Conservation (phyloP, 1,139 yeast species). For the Kodamaea anthophila region DNA sequence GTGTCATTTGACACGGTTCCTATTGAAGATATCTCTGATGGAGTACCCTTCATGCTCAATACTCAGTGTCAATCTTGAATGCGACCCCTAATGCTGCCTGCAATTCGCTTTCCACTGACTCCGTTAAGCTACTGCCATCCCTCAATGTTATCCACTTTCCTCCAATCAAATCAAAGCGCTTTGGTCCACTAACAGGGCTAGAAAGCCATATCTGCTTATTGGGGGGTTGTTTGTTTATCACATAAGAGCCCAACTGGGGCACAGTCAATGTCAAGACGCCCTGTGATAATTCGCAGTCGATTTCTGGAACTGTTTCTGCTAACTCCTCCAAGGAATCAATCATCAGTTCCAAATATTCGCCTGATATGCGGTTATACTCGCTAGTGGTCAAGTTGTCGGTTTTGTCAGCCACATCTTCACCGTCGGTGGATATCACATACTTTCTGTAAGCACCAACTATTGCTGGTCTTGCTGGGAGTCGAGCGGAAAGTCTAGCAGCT, state of each 20-base stretch:
- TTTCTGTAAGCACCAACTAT: not conserved
- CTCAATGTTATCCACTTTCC: slow-evolving; percentile 60
- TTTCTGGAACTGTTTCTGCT: slow-evolving; percentile 49
- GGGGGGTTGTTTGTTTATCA: slow-evolving; percentile 90
- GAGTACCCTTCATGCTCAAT: too few relatives aligned
- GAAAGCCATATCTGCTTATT: slow-evolving; percentile 91
- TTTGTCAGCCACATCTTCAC: slow-evolving; percentile 44
- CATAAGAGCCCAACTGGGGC: slow-evolving; percentile 72
- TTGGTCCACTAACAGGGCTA: slow-evolving; percentile 91
- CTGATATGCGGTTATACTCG: slow-evolving; percentile 55
- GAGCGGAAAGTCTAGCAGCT: too few relatives aligned
- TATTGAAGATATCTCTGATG: too few relatives aligned
- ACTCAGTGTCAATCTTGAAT: slow-evolving; percentile 21
- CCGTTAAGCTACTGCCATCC: slow-evolving; percentile 45
- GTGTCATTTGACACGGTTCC: too few relatives aligned
- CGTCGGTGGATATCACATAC: slow-evolving; percentile 37
- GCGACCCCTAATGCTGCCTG: slow-evolving; percentile 30
- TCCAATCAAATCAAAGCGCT: slow-evolving; percentile 50
- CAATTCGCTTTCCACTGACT: slow-evolving; percentile 44
- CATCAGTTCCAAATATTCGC: slow-evolving; percentile 57
- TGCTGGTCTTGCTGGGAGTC: not conserved
- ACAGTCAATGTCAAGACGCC: slow-evolving; percentile 73
- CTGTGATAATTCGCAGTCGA: slow-evolving; percentile 76
- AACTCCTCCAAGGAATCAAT: slow-evolving; percentile 59
- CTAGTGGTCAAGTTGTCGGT: slow-evolving; percentile 40